Base-by-base conservation (phyloP, 2,329 filamentous ascomycete genomes). In the Cyanodermella asteris region DNA sequence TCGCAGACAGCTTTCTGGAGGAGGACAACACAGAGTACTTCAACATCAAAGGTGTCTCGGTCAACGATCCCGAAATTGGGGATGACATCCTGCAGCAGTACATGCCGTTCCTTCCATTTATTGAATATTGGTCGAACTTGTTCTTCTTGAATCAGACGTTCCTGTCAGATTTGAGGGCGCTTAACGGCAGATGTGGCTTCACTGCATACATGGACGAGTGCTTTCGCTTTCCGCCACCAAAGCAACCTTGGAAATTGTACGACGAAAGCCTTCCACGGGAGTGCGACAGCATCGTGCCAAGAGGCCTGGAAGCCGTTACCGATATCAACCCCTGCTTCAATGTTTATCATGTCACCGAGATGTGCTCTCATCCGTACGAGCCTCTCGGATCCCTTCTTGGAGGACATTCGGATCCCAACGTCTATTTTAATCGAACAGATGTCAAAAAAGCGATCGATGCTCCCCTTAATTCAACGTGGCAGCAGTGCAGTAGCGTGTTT, bases 381-480 rank as follows among this genome's bases (percentile, higher is more conserved):
- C 37, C 40, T 6, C 36, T 47, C 3, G 44, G 41, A 11, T 54
- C 53, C 36, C 30, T 35, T 3, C 50, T 50, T 2, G 46, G 50
- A 1, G 49, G 44, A 11, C 40, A n/a, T n/a, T n/a, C n/a, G n/a
- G n/a, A n/a, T n/a, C n/a, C 46, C 2, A 22, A 40, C 12, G 36
- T 52, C 11, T 63, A 61, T 42, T 63, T 61, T 46, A 57, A 61
- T 38, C 53, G 58, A 11, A 50, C 45, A 7, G 58, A 61, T 31
- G 58, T 63, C 4, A 50, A 61, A 32, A 33, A 40, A 21, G 57
- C 56, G 3, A 50, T 63, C 22, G 46, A 64, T 34, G 59, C 55
- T 1, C 50, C 52, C 12, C 34, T 47, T 6, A 36, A 45, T 24
- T 46, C 50, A 7, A 42, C 51, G 30, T 58, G 49, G 49, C 27